phyloP scores from a whole-genome alignment of 139 green algal genomes.

The Eudorina sp. region DNA sequence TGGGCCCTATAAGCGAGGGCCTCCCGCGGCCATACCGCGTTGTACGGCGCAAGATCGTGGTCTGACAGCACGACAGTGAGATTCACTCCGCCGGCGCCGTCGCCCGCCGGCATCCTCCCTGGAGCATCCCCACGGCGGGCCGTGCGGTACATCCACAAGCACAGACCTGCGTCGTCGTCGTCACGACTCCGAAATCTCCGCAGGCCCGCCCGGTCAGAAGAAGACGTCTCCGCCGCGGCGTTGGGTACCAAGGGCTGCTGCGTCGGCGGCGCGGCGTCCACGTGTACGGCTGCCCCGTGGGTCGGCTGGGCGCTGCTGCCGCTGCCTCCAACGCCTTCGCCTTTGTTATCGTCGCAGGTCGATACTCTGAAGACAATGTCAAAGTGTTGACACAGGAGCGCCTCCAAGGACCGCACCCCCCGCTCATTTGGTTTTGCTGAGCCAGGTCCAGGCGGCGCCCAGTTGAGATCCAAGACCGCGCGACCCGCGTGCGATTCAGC shows the following conservation, averaged over 20 bases:
- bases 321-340: not conserved
- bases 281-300: not conserved
- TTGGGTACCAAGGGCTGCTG: too few species aligned
- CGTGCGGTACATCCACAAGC: not conserved
- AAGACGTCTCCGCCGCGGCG: not conserved
- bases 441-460: too few species aligned
- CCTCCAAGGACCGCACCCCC: not conserved
- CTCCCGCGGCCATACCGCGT: conserved; percentile 21
- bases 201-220: not conserved
- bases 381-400: not conserved
- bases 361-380: not conserved
- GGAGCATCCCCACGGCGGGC: not conserved
- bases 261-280: too few species aligned
- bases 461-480: too few species aligned
- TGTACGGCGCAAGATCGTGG: conserved; percentile 1
- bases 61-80: not conserved
- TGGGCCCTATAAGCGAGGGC: conserved; percentile 26
- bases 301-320: not conserved
- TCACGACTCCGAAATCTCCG: too few species aligned
- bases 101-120: not conserved
- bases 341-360: not conserved
- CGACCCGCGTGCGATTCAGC: too few species aligned
- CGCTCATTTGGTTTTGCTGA: too few species aligned
- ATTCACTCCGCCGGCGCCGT: not conserved
- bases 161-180: not conserved